Conservation (phyloP, 129 eudicot species). For the Mikania micrantha region DNA sequence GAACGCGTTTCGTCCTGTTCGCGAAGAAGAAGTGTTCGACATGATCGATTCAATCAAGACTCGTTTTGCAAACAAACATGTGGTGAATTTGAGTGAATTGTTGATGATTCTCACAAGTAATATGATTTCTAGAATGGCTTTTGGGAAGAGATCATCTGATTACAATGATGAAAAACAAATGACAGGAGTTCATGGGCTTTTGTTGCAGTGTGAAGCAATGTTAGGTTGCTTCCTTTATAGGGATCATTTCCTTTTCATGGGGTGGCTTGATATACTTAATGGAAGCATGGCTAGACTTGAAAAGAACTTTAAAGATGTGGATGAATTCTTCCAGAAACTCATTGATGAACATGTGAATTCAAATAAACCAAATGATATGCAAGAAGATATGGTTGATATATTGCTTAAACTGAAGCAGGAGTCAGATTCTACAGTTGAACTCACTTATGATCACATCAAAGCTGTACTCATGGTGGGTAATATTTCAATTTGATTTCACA, state of each 20-base stretch:
- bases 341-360: slow-evolving; percentile 26
- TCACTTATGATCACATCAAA: slow-evolving; percentile 37
- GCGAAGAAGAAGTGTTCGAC: slow-evolving; percentile 30
- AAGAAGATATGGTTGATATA: slow-evolving; percentile 28
- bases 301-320: slow-evolving; percentile 23
- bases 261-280: slow-evolving; percentile 39
- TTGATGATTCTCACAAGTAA: slow-evolving; percentile 21
- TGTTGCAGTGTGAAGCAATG: slow-evolving; percentile 17
- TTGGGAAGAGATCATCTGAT: slow-evolving; percentile 16
- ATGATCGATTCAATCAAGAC: slow-evolving; percentile 21
- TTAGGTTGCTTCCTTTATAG: slow-evolving; percentile 19
- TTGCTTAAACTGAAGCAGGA: slow-evolving; percentile 26
- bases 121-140: slow-evolving; percentile 25
- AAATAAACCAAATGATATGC: background rate
- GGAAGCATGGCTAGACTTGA: slow-evolving; percentile 26
- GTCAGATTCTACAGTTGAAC: slow-evolving; percentile 11
- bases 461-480: slow-evolving; percentile 33
- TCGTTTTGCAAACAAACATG: background rate
- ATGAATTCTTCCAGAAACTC: slow-evolving; percentile 26
- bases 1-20: slow-evolving; percentile 25
- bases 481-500: background rate
- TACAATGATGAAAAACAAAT: background rate
- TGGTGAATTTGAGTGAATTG: slow-evolving; percentile 19
- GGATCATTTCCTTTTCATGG: slow-evolving; percentile 34
- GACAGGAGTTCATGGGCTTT: slow-evolving; percentile 11